Base-by-base conservation (phyloP, 371 early-diverging fungal species). In the Mortierella polycephala region DNA sequence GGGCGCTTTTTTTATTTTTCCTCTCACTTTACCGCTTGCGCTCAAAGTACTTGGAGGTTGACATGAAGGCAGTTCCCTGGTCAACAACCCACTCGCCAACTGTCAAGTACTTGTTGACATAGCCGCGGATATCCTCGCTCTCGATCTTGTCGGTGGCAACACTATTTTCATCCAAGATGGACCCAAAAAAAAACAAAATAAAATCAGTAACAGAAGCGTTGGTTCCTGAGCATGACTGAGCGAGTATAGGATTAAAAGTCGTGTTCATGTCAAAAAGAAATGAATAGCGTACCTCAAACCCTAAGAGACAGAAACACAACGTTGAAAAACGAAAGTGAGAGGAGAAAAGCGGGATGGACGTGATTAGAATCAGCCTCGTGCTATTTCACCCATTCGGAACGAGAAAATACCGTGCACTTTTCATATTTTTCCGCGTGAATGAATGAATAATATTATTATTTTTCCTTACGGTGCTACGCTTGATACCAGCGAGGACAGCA, bases 401-500 rank as follows among this genome's bases (percentile, higher is more conserved):
- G 30, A 30, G 30, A 30, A 30, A 30, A 30, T 30, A 30, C 30
- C 30, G 30, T 30, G 30, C 4, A 30, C 30, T 30, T 30, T 30
- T 30, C 4, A 9, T 16, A 23, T 56, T 39, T 10, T 10, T 39
- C 16, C 13, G 7, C 46, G 21, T 2, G n/a, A 45, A 58, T 30
- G 30, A 30, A 30, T 30, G 30, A 30, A 4, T 30, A 30, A 2
- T 30, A 30, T 30, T 30, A 30, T 30, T 30, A 30, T 30, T 30
- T 30, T 30, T 54, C 46, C 73, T 60, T 21, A 93, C 94, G 1
- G 93, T 85, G 65, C 90, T 88, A 67, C 92, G 85, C 65, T 88
- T 91, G 60, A 93, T 89, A 11, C 94, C 93, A 9, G 94, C 94
- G 59, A 94, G 85, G 14, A 87, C 88, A 16, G 93, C 86, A 16